Evolutionary conservation across 768 basidiomycete genomes (phyloP).

Genomic region (Clitopilus passeckerianus): DNA sequence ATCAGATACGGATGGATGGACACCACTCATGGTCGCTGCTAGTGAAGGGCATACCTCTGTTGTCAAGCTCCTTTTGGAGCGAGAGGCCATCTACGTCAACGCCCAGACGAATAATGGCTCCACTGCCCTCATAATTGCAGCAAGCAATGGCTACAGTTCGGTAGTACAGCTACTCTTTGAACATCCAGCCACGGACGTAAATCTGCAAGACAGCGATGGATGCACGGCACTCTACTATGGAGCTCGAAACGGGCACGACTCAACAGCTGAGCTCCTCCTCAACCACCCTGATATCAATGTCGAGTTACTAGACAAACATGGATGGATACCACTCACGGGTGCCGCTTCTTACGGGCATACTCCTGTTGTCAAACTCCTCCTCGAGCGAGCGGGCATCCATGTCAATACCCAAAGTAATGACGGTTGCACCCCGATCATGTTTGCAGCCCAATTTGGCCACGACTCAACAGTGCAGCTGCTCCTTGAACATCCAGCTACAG

Average conservation of each 20-base stretch:
- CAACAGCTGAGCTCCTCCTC: background rate
- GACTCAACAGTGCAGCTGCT: background rate
- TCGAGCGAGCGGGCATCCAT: background rate
- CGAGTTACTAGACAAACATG: background rate
- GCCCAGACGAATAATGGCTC: no score
- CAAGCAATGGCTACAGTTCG: background rate
- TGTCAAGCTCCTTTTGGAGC: background rate
- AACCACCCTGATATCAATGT: background rate
- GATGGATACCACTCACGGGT: background rate
- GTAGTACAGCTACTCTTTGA: background rate
- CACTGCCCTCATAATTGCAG: background rate
- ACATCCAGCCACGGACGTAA: background rate
- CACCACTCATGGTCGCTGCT: background rate
- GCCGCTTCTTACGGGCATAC: background rate
- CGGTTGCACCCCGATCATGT: background rate
- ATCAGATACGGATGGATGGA: background rate
- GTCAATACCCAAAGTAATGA: background rate
- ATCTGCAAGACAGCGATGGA: background rate
- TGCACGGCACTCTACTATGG: background rate
- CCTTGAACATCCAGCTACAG: background rate
- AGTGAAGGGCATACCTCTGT: background rate
- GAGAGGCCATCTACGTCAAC: background rate
- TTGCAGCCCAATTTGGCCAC: background rate
- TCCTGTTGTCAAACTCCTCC: background rate
- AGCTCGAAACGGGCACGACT: background rate